phyloP scores from a whole-genome alignment of 164 flowering plant species.

The Nymphaea colorata region DNA sequence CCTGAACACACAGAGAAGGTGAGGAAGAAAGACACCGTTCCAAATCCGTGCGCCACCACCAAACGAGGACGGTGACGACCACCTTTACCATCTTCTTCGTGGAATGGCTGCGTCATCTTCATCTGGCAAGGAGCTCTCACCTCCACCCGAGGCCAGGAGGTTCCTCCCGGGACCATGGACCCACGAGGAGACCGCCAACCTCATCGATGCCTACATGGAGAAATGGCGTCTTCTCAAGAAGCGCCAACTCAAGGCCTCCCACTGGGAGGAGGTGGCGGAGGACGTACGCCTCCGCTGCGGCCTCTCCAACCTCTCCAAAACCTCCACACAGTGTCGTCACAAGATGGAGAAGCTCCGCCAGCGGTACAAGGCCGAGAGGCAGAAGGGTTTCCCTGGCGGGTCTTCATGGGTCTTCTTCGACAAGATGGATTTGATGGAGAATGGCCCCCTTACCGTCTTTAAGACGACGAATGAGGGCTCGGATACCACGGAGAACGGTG shows the following conservation, averaged over 20 bases:
- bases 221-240: not conserved
- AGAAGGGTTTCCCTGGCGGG: slow-evolving; percentile 9
- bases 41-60: too few species aligned
- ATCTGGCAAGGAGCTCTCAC: not conserved
- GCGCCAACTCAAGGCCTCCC: slow-evolving; percentile 1
- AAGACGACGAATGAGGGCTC: not conserved
- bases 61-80: too few species aligned
- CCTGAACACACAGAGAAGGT: too few species aligned
- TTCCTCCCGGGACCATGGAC: not conserved
- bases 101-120: not conserved
- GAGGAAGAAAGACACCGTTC: too few species aligned
- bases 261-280: slow-evolving; percentile 3
- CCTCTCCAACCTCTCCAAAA: slow-evolving; percentile 18
- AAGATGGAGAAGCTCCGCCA: slow-evolving; percentile 73
- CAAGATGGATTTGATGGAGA: slow-evolving; percentile 1
- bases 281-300: not conserved
- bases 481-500: not conserved
- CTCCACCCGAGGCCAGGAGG: not conserved
- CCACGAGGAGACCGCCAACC: slow-evolving; percentile 1
- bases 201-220: slow-evolving; percentile 1
- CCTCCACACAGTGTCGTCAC: slow-evolving; percentile 69
- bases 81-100: too few species aligned
- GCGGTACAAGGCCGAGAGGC: slow-evolving; percentile 47
- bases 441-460: not conserved
- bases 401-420: not conserved